A percentile compares a stretch with the other conserved stretches of the same genome.
Evolutionary conservation across 306 rosid genomes (phyloP).

Genomic region (Cicer bijugum): DNA sequence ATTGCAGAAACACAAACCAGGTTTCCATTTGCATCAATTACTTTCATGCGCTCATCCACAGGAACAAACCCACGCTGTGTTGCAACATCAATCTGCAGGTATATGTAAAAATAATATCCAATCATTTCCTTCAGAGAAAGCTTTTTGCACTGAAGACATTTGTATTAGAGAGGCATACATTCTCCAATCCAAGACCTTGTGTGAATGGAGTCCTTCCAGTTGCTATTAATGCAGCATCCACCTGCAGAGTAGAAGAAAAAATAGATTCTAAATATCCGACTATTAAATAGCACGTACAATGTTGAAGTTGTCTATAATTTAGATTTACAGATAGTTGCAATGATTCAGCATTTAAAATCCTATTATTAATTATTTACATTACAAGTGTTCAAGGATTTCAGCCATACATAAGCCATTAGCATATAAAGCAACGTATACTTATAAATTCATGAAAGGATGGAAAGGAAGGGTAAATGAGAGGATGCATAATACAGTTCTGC

Average conservation of each 20-base stretch:
- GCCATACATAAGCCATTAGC: not conserved
- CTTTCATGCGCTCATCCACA: constrained; percentile 88
- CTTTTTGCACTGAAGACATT: constrained; percentile 17
- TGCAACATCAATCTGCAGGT: constrained; percentile 72
- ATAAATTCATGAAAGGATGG: not conserved
- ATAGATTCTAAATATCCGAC: constrained; percentile 22
- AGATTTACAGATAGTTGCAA: constrained; percentile 19
- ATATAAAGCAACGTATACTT: not conserved
- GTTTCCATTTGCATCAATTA: constrained; percentile 78
- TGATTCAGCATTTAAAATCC: not conserved
- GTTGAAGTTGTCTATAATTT: not conserved
- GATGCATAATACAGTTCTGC: not conserved
- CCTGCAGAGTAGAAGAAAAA: constrained; percentile 58
- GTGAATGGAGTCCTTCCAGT: constrained; percentile 99
- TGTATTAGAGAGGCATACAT: constrained; percentile 59
- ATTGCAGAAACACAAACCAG: constrained; percentile 58
- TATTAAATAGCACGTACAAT: constrained; percentile 14
- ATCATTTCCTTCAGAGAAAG: constrained; percentile 17
- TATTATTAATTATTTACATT: not conserved
- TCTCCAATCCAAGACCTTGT: constrained; percentile 91
- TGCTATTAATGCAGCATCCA: constrained; percentile 94
- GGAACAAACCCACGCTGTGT: constrained; percentile 93
- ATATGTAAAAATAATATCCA: constrained; percentile 21
- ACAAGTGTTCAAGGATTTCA: constrained; percentile 21
- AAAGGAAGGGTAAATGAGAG: not conserved